Percentiles rank a stretch among this genome's conserved stretches.
Evolutionary conservation across 148 eudicot species (phyloP).

Genomic region (Salicornia ramosissima): DNA sequence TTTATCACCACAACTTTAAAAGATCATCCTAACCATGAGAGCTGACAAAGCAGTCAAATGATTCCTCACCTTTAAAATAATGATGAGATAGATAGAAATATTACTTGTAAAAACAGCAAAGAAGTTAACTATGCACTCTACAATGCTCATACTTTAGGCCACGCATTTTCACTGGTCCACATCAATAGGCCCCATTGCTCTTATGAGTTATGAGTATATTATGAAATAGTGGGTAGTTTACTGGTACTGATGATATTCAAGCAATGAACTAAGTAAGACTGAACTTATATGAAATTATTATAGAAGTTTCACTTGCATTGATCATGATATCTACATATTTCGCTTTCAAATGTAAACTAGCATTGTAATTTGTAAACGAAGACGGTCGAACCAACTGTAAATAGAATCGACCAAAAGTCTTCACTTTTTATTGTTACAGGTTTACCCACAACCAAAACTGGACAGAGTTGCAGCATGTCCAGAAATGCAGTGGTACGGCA

Average conservation of each 20-base stretch:
- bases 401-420: background rate
- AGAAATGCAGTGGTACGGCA: conserved; percentile 10
- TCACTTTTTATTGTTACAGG: conserved; percentile 7
- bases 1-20: too few species aligned
- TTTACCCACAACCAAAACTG: conserved; percentile 3
- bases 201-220: too few species aligned
- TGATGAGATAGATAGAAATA: too few species aligned
- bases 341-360: background rate
- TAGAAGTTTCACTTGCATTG: background rate
- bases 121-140: too few species aligned
- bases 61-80: too few species aligned
- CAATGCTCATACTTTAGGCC: background rate
- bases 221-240: too few species aligned
- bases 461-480: conserved; percentile 14
- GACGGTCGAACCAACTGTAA: background rate
- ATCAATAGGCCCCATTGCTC: background rate
- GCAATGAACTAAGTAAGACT: background rate
- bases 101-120: too few species aligned
- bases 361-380: background rate
- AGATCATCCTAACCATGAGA: too few species aligned
- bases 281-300: background rate
- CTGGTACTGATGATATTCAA: background rate
- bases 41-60: too few species aligned
- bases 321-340: too few species aligned
- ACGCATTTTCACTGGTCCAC: background rate